These are phyloP conservation scores for Nyssa sinensis DNA, from an alignment of 148 eudicot species.

Conservation along the genomic window DNA sequence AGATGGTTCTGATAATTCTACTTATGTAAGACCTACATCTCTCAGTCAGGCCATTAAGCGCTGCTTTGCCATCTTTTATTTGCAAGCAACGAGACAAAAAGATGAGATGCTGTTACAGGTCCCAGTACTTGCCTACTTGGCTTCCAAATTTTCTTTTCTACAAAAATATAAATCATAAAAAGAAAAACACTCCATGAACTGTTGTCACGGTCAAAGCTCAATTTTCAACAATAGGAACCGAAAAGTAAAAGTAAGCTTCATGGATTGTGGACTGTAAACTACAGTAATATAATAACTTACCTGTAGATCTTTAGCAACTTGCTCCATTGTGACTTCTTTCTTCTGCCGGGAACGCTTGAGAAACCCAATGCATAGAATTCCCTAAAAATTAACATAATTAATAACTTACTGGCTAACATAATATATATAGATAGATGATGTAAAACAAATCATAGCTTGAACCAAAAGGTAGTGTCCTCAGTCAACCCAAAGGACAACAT, in stretches of 20 bases:
- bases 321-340: slow-evolving; percentile 61
- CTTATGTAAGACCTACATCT: neutral
- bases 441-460: neutral
- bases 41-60: neutral
- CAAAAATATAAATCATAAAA: neutral
- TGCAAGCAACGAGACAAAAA: neutral
- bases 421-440: too few relatives aligned
- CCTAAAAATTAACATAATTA: slow-evolving; percentile 40
- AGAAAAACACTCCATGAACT: neutral
- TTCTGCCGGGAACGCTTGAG: slow-evolving; percentile 81
- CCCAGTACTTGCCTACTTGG: neutral
- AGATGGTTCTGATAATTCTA: neutral
- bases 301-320: slow-evolving; percentile 76
- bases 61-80: neutral
- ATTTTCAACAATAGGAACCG: too few relatives aligned
- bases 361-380: slow-evolving; percentile 75
- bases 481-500: neutral
- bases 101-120: neutral
- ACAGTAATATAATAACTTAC: slow-evolving; percentile 30
- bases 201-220: neutral
- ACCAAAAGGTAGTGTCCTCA: neutral
- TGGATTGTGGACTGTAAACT: neutral
- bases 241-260: too few relatives aligned
- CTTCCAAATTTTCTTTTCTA: too few relatives aligned
- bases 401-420: too few relatives aligned